These are phyloP conservation scores for Babesia gibsoni DNA, from an alignment of 169 alveolate species.

Conservation along the genomic window DNA sequence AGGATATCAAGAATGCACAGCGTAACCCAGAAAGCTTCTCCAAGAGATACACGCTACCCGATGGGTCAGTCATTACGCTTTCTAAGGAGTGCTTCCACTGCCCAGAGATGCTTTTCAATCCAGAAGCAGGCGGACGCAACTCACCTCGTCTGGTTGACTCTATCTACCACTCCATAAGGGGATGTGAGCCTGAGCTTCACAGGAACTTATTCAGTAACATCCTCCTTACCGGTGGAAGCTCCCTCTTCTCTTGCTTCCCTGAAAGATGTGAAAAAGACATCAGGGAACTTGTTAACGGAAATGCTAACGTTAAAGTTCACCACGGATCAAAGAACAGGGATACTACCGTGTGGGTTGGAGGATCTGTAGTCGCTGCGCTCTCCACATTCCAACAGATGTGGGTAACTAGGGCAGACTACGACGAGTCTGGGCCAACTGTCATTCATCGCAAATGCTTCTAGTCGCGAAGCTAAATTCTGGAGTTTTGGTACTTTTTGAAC, in stretches of 20 bases:
- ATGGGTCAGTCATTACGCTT: constrained; percentile 27
- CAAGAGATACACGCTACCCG: constrained; percentile 53
- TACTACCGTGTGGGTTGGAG: constrained; percentile 94
- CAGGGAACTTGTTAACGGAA: constrained; percentile 23
- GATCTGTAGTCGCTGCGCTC: constrained; percentile 93
- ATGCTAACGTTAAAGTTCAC: constrained; percentile 41
- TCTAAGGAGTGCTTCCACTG: constrained; percentile 33
- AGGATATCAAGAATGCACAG: constrained; percentile 19
- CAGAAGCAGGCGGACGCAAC: constrained; percentile 38
- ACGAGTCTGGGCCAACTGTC: constrained; percentile 96
- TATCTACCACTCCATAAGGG: constrained; percentile 40
- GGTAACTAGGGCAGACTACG: constrained; percentile 97
- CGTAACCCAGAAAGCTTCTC: constrained; percentile 10
- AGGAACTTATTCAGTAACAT: constrained; percentile 44
- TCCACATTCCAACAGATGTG: constrained; percentile 97
- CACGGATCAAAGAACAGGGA: constrained; percentile 30
- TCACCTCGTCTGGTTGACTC: constrained; percentile 39
- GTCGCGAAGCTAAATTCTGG: constrained; percentile 5
- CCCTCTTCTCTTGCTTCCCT: constrained; percentile 36
- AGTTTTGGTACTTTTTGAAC: constrained; percentile 78
- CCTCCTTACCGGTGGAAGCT: constrained; percentile 57
- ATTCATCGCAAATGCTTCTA: constrained; percentile 97
- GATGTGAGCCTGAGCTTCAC: constrained; percentile 64
- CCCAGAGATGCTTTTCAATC: constrained; percentile 60
- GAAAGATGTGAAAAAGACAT: constrained; percentile 58